Evolutionary conservation across 2,329 filamentous ascomycete genomes (phyloP), one percentile per base, ranked within the genome.

Genomic region (Reticulascus tulasneorum): DNA sequence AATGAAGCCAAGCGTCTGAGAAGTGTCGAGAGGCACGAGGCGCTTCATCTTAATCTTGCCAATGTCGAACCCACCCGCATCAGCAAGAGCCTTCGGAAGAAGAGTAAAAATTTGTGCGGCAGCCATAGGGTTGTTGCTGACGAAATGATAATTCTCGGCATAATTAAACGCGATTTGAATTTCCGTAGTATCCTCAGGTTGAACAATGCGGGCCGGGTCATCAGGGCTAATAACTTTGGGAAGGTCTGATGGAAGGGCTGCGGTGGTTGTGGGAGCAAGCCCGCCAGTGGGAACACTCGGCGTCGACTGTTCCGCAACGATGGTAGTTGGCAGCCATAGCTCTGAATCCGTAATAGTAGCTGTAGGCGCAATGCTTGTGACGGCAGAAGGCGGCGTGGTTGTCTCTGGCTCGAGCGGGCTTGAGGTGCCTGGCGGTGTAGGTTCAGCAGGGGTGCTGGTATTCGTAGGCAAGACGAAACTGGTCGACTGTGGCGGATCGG

Each of bases 141-240:
- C 85, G 55, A 94, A 95, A 8, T 75, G 66, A 60, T 93, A 98
- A 65, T 94, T 91, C 49, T 94, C 73, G 2, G 77, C 75, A 53
- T 80, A 84, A 34, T 78, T 68, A 73, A 97, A 96, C 22, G 86
- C 93, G 45, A 97, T 74, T 56, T 95, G 88, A 48, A 95, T 82
- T 49, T 86, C 63, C 5, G 77, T 79, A 1, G 77, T 79, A 48
- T 86, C 84, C 4, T 70, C 62, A 0, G 86, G 84, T 13, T 70
- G 59, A 5, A 64, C 41, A 9, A 57, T 48, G 15, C 71, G 67
- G 31, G 75, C 70, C 20, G 75, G 75, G 37, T 75, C 71, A 25
- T 79, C 75, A 8, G 88, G 87, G 19, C 81, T 77, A 47, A 96
- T 90, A 27, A 86, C 75, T 51, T 78, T 79, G 15, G 89, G 89